Base-by-base conservation (phyloP, 2,329 filamentous ascomycete species). In the Phaeosphaeriaceae sp. region DNA sequence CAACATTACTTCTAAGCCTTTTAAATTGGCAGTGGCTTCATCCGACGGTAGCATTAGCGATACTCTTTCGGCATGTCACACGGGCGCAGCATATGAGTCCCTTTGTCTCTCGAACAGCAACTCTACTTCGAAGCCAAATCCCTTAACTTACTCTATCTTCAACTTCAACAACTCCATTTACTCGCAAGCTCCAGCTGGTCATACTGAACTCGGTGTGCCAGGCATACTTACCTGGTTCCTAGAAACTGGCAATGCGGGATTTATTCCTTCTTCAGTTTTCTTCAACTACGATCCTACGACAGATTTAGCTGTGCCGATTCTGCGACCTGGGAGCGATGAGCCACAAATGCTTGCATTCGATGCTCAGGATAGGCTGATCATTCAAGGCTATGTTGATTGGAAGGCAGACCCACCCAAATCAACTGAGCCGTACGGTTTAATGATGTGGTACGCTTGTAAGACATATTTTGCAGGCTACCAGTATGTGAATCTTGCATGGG, bases 31-130 rank as follows among this genome's bases (percentile, higher is more conserved):
- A 35, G 50, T 79, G 32, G 43, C 64, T 28, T 77, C 76, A 17
- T 41, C 62, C 1, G 74, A 79, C 48, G 52, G 59, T 4, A 67
- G 69, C 2, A 54, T 75, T 44, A 71, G 79, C 40, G 73, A 73
- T 46, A 64, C 68, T 6, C 71, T 81, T 13, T 60, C 58, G 4
- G 61, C 78, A 46, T 81, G 78, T 64, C 78, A 80, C 59, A 70
- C 74, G 50, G 79, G 79, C 23, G 78, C 79, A 16, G 78, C 72
- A 4, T 78, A 80, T 44, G 77, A 80, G 58, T 72, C 67, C 9
- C 73, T 80, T 46, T 80, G 79, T 53, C 52, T 77, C 15, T 59
- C 60, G 50, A 58, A 39, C 50, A 60, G 35, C 28, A 47, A 41
- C 40, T 52, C 58, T 1, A 46, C 49, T 2, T 64, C 61, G 9